Evolutionary conservation across 257 asterid genomes (phyloP).

Genomic region (Leonotis leonurus): DNA sequence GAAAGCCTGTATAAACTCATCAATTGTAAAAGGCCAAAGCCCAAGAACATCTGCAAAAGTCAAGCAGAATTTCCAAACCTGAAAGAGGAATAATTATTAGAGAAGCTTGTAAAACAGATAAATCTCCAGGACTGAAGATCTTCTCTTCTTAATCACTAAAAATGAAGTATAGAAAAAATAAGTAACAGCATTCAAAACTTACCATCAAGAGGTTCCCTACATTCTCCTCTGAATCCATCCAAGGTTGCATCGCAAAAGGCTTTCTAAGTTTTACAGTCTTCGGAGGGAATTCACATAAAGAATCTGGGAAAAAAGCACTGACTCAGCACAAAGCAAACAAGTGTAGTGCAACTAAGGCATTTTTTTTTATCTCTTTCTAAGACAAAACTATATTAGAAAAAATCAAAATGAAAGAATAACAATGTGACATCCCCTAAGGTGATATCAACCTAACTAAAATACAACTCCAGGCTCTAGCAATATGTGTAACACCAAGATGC

Average conservation of each 20-base stretch:
- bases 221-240: slow-evolving; percentile 87
- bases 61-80: slow-evolving; percentile 96
- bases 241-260: slow-evolving; percentile 82
- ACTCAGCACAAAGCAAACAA: slow-evolving; percentile 5
- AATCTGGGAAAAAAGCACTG: slow-evolving; percentile 46
- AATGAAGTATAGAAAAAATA: neutral
- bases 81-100: slow-evolving; percentile 23
- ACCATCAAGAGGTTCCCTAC: slow-evolving; percentile 96
- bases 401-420: neutral
- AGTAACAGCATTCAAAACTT: slow-evolving; percentile 7
- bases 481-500: too few relatives aligned
- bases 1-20: slow-evolving; percentile 87
- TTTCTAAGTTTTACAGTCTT: slow-evolving; percentile 61
- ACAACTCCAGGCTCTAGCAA: neutral
- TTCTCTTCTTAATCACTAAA: neutral
- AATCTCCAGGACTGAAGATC: neutral
- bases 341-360: neutral
- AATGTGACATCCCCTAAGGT: neutral
- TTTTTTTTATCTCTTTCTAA: too few relatives aligned
- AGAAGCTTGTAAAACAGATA: slow-evolving; percentile 1
- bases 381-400: neutral
- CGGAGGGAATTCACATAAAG: slow-evolving; percentile 86
- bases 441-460: neutral
- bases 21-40: slow-evolving; percentile 97
- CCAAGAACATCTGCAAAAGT: slow-evolving; percentile 95